Conservation (phyloP, 257 asterid species). For the Penstemon newberryi region DNA sequence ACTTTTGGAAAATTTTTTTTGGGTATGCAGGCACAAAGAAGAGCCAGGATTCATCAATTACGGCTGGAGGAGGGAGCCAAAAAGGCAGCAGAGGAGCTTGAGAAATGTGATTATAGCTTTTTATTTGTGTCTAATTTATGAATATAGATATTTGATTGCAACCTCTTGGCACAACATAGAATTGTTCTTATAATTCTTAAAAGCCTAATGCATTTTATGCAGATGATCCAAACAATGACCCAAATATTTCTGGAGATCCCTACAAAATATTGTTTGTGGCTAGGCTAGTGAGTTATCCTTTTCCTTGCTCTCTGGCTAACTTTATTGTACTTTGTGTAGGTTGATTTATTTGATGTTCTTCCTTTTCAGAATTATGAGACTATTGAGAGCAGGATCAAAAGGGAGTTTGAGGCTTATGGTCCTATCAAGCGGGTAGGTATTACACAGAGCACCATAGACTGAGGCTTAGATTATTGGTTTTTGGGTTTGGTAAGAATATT, state of each 20-base stretch:
- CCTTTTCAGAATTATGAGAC: conserved; percentile 83
- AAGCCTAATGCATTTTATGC: conserved; percentile 25
- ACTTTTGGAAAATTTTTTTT: neutral
- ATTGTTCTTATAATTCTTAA: neutral
- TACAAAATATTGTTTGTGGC: conserved; percentile 92
- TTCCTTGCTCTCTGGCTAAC: neutral
- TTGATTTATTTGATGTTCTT: conserved; percentile 24
- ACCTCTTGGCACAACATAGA: conserved; percentile 13
- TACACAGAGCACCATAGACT: conserved; percentile 52
- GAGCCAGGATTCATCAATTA: conserved; percentile 81
- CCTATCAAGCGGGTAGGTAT: conserved; percentile 99
- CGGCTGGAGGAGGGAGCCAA: conserved; percentile 94
- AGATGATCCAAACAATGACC: conserved; percentile 90
- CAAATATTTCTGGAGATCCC: conserved; percentile 87
- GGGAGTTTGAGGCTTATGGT: conserved; percentile 98
- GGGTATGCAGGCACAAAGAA: conserved; percentile 60
- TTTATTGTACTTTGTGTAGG: conserved; percentile 3
- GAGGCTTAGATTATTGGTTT: conserved; percentile 70
- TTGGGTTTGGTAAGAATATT: conserved; percentile 81
- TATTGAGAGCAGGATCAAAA: conserved; percentile 87
- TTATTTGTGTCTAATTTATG: conserved; percentile 9
- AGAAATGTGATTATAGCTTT: conserved; percentile 54
- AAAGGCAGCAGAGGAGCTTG: conserved; percentile 89
- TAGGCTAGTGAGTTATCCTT: conserved; percentile 70
- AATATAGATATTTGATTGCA: neutral